These are phyloP conservation scores for Exidia glandulosa DNA, from an alignment of 768 basidiomycete species.

Conservation along the genomic window DNA sequence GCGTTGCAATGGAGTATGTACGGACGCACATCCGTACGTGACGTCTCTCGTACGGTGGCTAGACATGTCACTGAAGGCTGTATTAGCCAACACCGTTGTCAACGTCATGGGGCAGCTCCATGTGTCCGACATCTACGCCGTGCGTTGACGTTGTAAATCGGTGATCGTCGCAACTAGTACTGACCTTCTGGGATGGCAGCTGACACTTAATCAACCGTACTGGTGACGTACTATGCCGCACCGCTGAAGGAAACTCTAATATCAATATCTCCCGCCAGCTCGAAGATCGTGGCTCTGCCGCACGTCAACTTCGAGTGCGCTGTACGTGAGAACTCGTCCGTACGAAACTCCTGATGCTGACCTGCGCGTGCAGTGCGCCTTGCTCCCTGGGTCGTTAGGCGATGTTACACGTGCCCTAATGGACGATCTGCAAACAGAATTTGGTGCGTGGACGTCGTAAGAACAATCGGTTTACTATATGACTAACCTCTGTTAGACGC, in stretches of 20 bases:
- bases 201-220: conserved; percentile 3
- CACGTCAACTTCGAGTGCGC: conserved; percentile 6
- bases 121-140: conserved; percentile 1
- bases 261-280: neutral
- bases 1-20: conserved; percentile 4
- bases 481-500: neutral
- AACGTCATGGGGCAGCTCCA: conserved; percentile 3
- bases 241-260: neutral
- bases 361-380: conserved; percentile 4
- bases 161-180: neutral
- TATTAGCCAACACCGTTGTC: conserved; percentile 1
- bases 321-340: neutral
- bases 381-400: conserved; percentile 5
- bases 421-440: conserved; percentile 6
- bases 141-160: neutral
- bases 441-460: neutral
- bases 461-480: neutral
- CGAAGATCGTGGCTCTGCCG: neutral
- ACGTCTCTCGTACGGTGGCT: neutral
- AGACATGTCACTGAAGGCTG: neutral
- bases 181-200: neutral
- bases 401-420: conserved; percentile 4
- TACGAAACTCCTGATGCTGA: neutral
- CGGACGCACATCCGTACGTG: conserved; percentile 7
- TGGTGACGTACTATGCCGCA: neutral